Evolutionary conservation across 2,329 filamentous ascomycete genomes (phyloP).

Genomic region (Monosporascus sp.): DNA sequence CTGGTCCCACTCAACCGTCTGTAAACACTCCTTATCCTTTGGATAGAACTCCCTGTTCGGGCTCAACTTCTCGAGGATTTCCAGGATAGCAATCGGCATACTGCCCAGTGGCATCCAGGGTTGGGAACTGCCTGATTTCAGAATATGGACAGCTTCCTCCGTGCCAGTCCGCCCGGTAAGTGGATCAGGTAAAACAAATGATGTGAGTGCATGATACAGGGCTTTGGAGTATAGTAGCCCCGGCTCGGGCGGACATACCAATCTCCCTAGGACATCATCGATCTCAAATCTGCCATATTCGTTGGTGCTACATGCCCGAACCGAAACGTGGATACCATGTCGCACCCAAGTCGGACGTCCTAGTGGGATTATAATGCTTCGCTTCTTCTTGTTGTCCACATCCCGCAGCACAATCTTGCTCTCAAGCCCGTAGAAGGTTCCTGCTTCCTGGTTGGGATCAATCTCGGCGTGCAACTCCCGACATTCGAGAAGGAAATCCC

Average conservation of each 20-base stretch:
- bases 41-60: constrained; percentile 34
- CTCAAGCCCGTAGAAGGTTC: constrained; percentile 53
- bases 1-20: constrained; percentile 30
- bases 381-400: constrained; percentile 29
- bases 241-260: constrained; percentile 54
- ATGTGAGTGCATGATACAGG: constrained; percentile 54
- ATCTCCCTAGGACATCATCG: constrained; percentile 46
- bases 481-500: constrained; percentile 36
- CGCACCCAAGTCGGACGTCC: constrained; percentile 29
- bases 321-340: constrained; percentile 35
- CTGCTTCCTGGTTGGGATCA: constrained; percentile 53
- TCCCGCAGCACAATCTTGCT: constrained; percentile 55
- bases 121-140: constrained; percentile 45
- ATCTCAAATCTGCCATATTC: constrained; percentile 47
- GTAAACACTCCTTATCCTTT: constrained; percentile 22
- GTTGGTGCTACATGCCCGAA: constrained; percentile 29
- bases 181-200: constrained; percentile 49
- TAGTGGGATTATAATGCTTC: constrained; percentile 51
- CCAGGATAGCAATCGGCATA: constrained; percentile 3
- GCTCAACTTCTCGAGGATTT: constrained; percentile 21
- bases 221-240: constrained; percentile 50
- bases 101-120: constrained; percentile 37
- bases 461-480: constrained; percentile 46
- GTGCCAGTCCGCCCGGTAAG: constrained; percentile 54
- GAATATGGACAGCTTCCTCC: constrained; percentile 50